A percentile compares a stretch with the other conserved stretches of the same genome.
phyloP scores from a whole-genome alignment of 164 flowering plant genomes.

The Santalum album region DNA sequence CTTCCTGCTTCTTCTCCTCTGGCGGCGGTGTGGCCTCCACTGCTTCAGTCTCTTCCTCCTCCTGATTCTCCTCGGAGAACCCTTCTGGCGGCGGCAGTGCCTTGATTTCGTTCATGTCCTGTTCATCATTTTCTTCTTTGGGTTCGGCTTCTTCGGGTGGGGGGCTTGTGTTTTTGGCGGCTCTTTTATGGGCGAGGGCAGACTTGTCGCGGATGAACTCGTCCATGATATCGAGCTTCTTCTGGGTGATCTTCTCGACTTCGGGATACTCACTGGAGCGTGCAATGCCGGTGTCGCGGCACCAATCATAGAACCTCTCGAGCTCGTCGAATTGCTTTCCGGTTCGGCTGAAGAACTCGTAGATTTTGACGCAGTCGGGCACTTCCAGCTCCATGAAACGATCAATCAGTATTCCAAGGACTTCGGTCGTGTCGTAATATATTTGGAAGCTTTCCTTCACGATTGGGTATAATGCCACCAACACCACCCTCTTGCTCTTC shows the following conservation, averaged over 20 bases:
- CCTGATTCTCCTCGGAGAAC: slow-evolving; percentile 2
- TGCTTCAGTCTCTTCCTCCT: slow-evolving; percentile 16
- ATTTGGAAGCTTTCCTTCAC: slow-evolving; percentile 40
- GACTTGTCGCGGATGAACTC: slow-evolving; percentile 36
- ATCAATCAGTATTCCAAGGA: slow-evolving; percentile 27
- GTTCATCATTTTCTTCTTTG: background rate
- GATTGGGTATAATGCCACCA: slow-evolving; percentile 35
- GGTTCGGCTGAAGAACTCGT: slow-evolving; percentile 27
- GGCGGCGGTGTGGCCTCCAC: background rate
- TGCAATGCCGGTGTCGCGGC: slow-evolving; percentile 26
- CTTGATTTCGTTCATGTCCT: slow-evolving; percentile 39
- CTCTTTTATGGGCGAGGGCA: slow-evolving; percentile 9
- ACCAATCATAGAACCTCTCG: slow-evolving; percentile 34
- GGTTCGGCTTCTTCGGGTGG: no score
- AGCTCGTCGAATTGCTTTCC: slow-evolving; percentile 42
- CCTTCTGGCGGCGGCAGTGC: slow-evolving; percentile 64
- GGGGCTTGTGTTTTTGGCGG: no score
- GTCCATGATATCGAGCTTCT: slow-evolving; percentile 39
- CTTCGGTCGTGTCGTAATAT: slow-evolving; percentile 37
- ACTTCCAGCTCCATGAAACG: slow-evolving; percentile 35
- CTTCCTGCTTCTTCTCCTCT: slow-evolving; percentile 13
- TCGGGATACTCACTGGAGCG: slow-evolving; percentile 46
- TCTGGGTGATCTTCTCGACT: slow-evolving; percentile 31
- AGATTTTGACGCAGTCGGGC: slow-evolving; percentile 25
- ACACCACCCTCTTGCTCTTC: slow-evolving; percentile 29